These are phyloP conservation scores for Pythium utonaiense DNA, from an alignment of 352 stramenopile species.

Conservation along the genomic window DNA sequence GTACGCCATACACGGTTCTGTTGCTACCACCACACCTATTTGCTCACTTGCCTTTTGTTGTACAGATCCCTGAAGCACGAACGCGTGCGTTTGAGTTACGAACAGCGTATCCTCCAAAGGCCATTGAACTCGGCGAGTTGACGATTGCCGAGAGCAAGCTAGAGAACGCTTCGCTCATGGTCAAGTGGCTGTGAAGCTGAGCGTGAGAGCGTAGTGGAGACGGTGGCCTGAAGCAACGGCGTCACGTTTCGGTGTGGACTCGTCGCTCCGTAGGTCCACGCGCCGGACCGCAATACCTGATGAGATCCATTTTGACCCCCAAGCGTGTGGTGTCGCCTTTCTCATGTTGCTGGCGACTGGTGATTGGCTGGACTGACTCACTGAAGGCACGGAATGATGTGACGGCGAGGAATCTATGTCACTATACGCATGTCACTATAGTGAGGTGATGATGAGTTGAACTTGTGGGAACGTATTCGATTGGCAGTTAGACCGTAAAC, in stretches of 20 bases:
- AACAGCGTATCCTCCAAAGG: slow-evolving; percentile 55
- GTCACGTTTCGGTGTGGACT: background rate
- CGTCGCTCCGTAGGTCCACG: background rate
- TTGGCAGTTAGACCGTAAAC: background rate
- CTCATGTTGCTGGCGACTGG: background rate
- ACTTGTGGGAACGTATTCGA: slow-evolving; percentile 7
- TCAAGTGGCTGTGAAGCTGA: slow-evolving; percentile 54
- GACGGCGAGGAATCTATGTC: slow-evolving; percentile 10
- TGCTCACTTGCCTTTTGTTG: background rate
- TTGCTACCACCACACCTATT: background rate
- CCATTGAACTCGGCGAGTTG: slow-evolving; percentile 47
- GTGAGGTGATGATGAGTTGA: slow-evolving; percentile 20
- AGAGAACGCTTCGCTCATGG: slow-evolving; percentile 72
- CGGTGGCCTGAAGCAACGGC: background rate
- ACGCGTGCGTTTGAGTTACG: slow-evolving; percentile 69
- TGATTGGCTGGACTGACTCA: background rate
- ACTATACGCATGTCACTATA: too few relatives aligned
- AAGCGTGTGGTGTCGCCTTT: background rate
- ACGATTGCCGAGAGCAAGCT: slow-evolving; percentile 65
- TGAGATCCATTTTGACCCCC: background rate
- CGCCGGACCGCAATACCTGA: background rate
- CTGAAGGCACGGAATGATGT: background rate
- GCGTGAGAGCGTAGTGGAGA: background rate
- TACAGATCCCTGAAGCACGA: slow-evolving; percentile 59
- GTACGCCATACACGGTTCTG: slow-evolving; percentile 20